Conservation (phyloP, 306 rosid genomes). For the Glycyrrhiza uralensis region DNA sequence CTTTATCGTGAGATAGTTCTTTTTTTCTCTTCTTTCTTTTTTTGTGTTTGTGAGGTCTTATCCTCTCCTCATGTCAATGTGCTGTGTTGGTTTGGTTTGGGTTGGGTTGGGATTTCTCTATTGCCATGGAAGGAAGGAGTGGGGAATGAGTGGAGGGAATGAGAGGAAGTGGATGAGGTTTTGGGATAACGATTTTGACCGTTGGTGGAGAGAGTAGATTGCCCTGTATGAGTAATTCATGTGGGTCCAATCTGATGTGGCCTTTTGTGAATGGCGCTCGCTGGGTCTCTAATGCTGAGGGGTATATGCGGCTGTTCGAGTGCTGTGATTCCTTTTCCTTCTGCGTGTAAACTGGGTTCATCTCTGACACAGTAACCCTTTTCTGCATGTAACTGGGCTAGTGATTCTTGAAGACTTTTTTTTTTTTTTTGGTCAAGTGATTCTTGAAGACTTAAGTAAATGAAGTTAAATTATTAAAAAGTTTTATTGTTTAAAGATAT, state of each 20-base stretch:
- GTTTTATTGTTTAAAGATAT: too few relatives aligned
- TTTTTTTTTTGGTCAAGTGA: too few relatives aligned
- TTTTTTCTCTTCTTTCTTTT: too few relatives aligned
- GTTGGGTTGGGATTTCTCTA: constrained; percentile 13
- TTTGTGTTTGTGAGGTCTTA: constrained; percentile 24
- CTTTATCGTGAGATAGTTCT: constrained; percentile 4
- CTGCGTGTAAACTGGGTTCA: neutral
- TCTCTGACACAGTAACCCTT: neutral
- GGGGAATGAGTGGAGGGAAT: constrained; percentile 40
- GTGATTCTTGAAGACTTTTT: too few relatives aligned
- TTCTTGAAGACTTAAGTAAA: too few relatives aligned
- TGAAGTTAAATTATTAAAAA: too few relatives aligned
- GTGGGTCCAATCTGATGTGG: constrained; percentile 32
- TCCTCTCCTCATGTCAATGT: constrained; percentile 9
- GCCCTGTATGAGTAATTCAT: neutral
- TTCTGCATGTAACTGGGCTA: too few relatives aligned
- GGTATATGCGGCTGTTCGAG: constrained; percentile 32
- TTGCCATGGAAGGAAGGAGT: constrained; percentile 15
- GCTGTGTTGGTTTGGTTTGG: too few relatives aligned
- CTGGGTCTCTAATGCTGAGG: neutral
- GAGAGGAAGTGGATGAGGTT: constrained; percentile 43
- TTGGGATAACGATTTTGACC: constrained; percentile 38
- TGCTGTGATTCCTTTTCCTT: neutral
- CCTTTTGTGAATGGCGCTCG: neutral
- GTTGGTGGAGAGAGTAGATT: constrained; percentile 25